Conservation (phyloP, 768 basidiomycete species). For the Pulveroboletus ravenelii region DNA sequence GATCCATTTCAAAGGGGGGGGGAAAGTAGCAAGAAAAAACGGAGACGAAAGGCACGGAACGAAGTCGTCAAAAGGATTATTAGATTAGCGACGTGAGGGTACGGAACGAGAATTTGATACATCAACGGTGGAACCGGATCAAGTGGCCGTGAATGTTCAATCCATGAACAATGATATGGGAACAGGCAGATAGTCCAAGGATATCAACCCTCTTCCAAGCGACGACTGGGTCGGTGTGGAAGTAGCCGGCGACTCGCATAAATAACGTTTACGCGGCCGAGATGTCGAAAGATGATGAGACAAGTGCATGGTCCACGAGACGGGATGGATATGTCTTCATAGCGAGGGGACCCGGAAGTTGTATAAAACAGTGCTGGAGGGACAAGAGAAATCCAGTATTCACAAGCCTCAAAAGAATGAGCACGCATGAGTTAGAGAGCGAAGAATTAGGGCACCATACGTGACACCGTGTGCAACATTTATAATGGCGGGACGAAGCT, state of each 20-base stretch:
- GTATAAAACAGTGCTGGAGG: slow-evolving; percentile 19
- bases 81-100: slow-evolving; percentile 33
- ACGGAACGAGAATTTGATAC: slow-evolving; percentile 31
- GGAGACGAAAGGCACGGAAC: slow-evolving; percentile 31
- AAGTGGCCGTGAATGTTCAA: slow-evolving; percentile 30
- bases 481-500: slow-evolving; percentile 24
- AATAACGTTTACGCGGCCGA: slow-evolving; percentile 30
- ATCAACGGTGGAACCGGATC: slow-evolving; percentile 27
- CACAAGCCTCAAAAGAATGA: slow-evolving; percentile 32
- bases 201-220: slow-evolving; percentile 27
- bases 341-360: slow-evolving; percentile 23
- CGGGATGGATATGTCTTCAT: slow-evolving; percentile 65
- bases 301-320: slow-evolving; percentile 41
- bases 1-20: slow-evolving; percentile 24
- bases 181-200: slow-evolving; percentile 28
- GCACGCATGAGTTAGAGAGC: slow-evolving; percentile 36
- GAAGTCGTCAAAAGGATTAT: slow-evolving; percentile 35
- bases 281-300: slow-evolving; percentile 28
- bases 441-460: slow-evolving; percentile 35
- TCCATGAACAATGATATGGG: slow-evolving; percentile 34
- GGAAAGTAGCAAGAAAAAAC: slow-evolving; percentile 36
- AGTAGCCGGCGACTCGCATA: slow-evolving; percentile 23
- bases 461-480: slow-evolving; percentile 29
- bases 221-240: slow-evolving; percentile 22
- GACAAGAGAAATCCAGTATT: slow-evolving; percentile 33